Conservation (phyloP, 345 rosid genomes). For the Sonneratia alba region DNA sequence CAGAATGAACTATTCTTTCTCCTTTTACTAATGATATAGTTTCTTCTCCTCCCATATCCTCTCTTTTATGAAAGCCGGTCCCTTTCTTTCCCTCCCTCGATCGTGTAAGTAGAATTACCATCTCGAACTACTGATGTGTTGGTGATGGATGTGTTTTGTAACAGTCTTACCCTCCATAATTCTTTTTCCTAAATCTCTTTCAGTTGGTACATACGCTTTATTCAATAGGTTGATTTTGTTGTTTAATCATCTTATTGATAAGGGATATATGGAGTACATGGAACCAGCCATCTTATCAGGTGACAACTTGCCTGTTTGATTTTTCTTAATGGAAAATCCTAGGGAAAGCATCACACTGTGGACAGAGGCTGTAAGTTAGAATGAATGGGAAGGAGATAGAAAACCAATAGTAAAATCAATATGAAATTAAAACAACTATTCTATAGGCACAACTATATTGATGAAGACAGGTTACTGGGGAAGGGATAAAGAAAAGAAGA, state of each 20-base stretch:
- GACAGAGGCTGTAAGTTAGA: not conserved
- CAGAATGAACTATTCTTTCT: too few relatives aligned
- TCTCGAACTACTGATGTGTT: not conserved
- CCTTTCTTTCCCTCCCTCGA: too few relatives aligned
- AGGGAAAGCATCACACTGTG: not conserved
- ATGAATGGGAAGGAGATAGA: not conserved
- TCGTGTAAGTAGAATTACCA: too few relatives aligned
- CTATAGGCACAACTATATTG: too few relatives aligned
- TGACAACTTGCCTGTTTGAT: not conserved
- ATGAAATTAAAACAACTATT: not conserved
- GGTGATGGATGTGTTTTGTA: not conserved
- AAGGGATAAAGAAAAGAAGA: too few relatives aligned
- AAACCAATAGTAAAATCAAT: not conserved
- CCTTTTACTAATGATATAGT: too few relatives aligned
- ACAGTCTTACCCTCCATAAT: not conserved
- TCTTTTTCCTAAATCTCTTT: not conserved
- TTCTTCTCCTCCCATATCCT: too few relatives aligned
- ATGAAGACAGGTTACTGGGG: too few relatives aligned
- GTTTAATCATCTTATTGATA: not conserved
- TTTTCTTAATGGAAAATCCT: not conserved
- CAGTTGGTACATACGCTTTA: not conserved
- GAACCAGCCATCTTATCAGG: not conserved
- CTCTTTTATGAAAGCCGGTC: too few relatives aligned
- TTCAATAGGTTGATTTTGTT: not conserved
- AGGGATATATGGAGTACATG: not conserved